Base-by-base conservation (phyloP, 2,329 filamentous ascomycete species). In the Colletotrichum sp. region DNA sequence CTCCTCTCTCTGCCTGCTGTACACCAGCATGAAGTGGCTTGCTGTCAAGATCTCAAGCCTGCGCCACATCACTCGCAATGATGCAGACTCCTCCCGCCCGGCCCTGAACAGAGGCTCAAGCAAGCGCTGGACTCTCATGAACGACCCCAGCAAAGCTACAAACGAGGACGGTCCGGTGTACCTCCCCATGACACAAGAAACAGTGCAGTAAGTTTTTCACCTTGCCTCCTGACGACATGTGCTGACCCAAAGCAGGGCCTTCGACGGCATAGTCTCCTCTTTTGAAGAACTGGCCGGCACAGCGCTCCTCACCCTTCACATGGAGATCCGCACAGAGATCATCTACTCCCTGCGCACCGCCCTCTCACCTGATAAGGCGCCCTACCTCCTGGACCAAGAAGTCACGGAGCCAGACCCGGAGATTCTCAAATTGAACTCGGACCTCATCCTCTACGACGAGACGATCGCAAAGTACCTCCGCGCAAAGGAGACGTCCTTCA, bases 11-110 rank as follows among this genome's bases (percentile, higher is more conserved):
- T 98, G 96, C 79, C 90, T 98, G 52, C 88, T 99, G 43, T 98
- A 98, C 84, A 98, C 96, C 66, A 98, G 96, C 87, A 98, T 99
- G 95, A 97, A 98, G 88, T 99, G 97, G 97, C 91, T 99, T 43
- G 93, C 95, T 24, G 93, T 93, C 79, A 97, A 96, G 85, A 92
- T 98, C 57, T 87, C 90, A n/a, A 90, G 95, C 73, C 89, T 99
- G 69, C 92, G 97, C 57, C 93, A 96, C 81, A 95, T 98, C 80
- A 96, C 95, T 24, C 89, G 90, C 68, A 92, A 94, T 76, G 92
- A 95, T 61, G 91, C 92, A 48, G 92, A 95, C 83, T 92, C 92
- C 36, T 90, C 92, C 78, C 86, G 89, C 57, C 89, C 89, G 48
- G 88, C 86, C 39, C 80, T 91, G 64, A 85, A 89, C 16, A 89